Evolutionary conservation across 2,329 filamentous ascomycete species (phyloP).

Genomic region (Cladosporium austrohemisphaericum): DNA sequence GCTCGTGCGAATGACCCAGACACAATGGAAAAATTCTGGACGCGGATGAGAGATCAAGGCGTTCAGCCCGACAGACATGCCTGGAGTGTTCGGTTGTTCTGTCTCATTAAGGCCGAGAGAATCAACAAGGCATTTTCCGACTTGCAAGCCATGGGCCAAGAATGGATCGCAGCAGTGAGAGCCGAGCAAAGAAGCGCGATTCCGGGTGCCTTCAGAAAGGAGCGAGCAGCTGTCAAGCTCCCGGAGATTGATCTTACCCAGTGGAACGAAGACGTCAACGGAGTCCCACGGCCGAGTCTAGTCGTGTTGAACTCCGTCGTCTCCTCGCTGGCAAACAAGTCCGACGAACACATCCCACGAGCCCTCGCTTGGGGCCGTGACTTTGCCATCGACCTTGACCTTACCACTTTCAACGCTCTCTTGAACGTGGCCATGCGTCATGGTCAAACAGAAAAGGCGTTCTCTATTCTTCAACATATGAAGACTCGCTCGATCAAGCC

Average conservation of each 20-base stretch:
- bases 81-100: conserved; percentile 69
- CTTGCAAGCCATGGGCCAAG: conserved; percentile 61
- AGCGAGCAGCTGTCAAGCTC: neutral
- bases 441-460: conserved; percentile 26
- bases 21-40: conserved; percentile 66
- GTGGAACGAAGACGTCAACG: conserved; percentile 31
- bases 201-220: conserved; percentile 5
- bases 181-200: conserved; percentile 20
- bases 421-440: conserved; percentile 31
- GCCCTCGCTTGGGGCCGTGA: conserved; percentile 49
- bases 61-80: conserved; percentile 59
- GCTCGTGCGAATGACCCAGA: conserved; percentile 55
- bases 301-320: conserved; percentile 68
- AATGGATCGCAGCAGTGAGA: conserved; percentile 50
- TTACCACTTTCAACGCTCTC: conserved; percentile 32
- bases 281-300: conserved; percentile 57
- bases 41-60: conserved; percentile 55
- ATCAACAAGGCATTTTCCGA: conserved; percentile 57
- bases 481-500: conserved; percentile 43
- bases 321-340: conserved; percentile 54
- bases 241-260: conserved; percentile 16
- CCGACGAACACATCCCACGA: conserved; percentile 46
- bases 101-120: conserved; percentile 56
- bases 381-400: conserved; percentile 33
- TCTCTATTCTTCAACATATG: conserved; percentile 42